These are phyloP conservation scores for Metschnikowia cerradonensis DNA, from an alignment of 805 yeast species.

Conservation along the genomic window DNA sequence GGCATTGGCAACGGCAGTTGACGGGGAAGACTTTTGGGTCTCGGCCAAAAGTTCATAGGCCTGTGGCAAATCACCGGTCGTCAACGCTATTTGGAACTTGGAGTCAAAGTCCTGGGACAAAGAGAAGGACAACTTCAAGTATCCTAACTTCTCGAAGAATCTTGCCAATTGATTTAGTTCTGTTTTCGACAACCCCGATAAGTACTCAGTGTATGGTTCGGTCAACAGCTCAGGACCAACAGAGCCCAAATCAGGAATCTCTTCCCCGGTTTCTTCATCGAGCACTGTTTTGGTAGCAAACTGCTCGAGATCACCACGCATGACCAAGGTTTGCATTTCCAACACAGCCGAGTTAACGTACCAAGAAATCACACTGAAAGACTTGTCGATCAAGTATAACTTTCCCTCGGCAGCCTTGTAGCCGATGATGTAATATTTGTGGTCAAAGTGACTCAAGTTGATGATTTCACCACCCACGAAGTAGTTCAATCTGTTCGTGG, in stretches of 20 bases:
- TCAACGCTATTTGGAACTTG: constrained; percentile 82
- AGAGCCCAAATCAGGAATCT: constrained; percentile 33
- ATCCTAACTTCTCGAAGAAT: constrained; percentile 91
- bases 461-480: constrained; percentile 92
- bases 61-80: constrained; percentile 63
- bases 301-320: constrained; percentile 90
- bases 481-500: constrained; percentile 82
- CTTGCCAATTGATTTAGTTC: constrained; percentile 79
- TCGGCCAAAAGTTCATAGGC: constrained; percentile 53
- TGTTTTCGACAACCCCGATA: constrained; percentile 59
- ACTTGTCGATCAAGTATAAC: constrained; percentile 88
- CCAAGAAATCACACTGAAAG: constrained; percentile 77
- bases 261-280: constrained; percentile 39
- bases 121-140: constrained; percentile 73
- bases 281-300: constrained; percentile 27
- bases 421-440: constrained; percentile 79
- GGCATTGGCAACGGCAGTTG: constrained; percentile 32
- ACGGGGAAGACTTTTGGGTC: constrained; percentile 45
- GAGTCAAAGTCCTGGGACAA: constrained; percentile 87
- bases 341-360: constrained; percentile 78
- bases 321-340: constrained; percentile 92
- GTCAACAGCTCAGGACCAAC: constrained; percentile 55
- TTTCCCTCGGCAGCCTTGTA: constrained; percentile 82
- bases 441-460: constrained; percentile 90
- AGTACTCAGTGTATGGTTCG: constrained; percentile 43